Evolutionary conservation across 768 basidiomycete species (phyloP), one percentile per base, ranked within the genome.

Genomic region (Cantharellus anzutake): DNA sequence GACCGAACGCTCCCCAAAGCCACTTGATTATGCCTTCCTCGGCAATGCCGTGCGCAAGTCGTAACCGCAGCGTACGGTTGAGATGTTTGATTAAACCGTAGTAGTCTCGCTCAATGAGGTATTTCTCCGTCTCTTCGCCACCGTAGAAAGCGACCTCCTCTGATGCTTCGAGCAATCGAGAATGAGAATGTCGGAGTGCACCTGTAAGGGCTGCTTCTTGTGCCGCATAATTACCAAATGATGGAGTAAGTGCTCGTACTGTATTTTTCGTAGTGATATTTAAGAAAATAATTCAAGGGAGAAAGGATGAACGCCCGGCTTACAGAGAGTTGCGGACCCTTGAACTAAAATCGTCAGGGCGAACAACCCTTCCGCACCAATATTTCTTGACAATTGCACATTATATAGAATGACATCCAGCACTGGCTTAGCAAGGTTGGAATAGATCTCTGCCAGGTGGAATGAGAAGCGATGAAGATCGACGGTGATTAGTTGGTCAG

Each of bases 11-110:
- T 60, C 94, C 93, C 94, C 94, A 99, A 4, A 93, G 67, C 71
- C 70, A 97, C 71, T 99, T 98, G 66, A 97, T 84, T 51, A 99
- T 82, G 2, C 88, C 91, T 70, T 98, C 94, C 70, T 99, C 94
- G 16, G 84, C 79, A 67, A 91, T 86, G 2, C 84, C 81, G 70
- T 94, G 89, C 84, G 84, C 88, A 78, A 93, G 87, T 41, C 84
- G 75, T 63, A 85, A 81, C 37, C 78, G 72, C 64, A 93, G 74
- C 2, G 93, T 84, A 60, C 77, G 77, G 64, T 84, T 84, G 69
- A 92, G 85, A 64, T 98, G 94, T 67, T 81, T 82, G 60, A 94
- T 76, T 35, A 94, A 75, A 4, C 80, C 79, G 38, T 84, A 83
- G 69, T 93, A 97, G 64, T 87, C 86, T 55, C 88, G 76, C 69